A percentile compares a stretch with the other conserved stretches of the same genome.
These are phyloP conservation scores for Claviceps humidiphila DNA, from an alignment of 2,329 filamentous ascomycete genomes.

Conservation along the genomic window DNA sequence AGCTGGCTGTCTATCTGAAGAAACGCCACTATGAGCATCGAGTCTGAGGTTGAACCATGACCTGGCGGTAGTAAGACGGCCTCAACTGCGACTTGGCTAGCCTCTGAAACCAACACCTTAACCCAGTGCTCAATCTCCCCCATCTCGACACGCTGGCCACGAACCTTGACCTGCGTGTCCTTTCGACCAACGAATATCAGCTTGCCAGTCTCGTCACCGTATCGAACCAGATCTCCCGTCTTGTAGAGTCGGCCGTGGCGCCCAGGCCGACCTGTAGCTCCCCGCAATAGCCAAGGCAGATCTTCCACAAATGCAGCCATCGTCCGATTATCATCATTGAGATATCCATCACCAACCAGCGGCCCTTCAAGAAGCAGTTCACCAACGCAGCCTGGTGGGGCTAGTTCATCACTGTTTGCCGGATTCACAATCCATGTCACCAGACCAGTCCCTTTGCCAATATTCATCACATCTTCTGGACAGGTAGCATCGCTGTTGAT, in stretches of 20 bases:
- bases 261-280: slow-evolving; percentile 3
- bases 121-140: slow-evolving; percentile 8
- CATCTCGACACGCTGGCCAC: slow-evolving; percentile 14
- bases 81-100: not conserved
- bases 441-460: not conserved
- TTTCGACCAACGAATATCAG: slow-evolving; percentile 14
- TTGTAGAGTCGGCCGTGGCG: slow-evolving; percentile 7
- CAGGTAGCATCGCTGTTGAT: not conserved
- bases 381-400: not conserved
- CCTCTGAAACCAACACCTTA: not conserved
- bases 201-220: slow-evolving; percentile 8
- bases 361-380: slow-evolving; percentile 3
- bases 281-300: not conserved
- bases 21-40: not conserved
- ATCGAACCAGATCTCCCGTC: slow-evolving; percentile 12
- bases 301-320: not conserved
- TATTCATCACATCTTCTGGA: not conserved
- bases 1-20: not conserved
- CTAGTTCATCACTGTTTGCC: not conserved
- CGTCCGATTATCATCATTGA: not conserved
- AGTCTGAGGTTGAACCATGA: too few relatives aligned
- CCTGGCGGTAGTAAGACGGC: not conserved
- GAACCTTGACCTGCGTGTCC: slow-evolving; percentile 14
- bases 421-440: not conserved
- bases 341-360: not conserved